phyloP scores from a whole-genome alignment of 768 basidiomycete genomes.

The Leccinellum albellum region DNA sequence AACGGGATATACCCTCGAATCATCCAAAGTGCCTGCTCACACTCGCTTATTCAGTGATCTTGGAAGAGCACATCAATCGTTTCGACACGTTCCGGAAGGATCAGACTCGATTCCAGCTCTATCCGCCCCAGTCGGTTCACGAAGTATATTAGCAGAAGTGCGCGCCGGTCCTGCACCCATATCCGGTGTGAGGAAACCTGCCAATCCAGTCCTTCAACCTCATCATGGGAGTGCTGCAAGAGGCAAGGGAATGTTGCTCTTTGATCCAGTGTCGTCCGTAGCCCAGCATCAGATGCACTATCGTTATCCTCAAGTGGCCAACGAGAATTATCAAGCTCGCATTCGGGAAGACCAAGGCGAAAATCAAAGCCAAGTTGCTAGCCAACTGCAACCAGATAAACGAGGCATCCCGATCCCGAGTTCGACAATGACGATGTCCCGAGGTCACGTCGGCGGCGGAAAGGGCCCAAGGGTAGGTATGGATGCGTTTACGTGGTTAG shows the following conservation, averaged over 20 bases:
- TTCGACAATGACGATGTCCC: conserved; percentile 42
- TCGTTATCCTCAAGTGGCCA: conserved; percentile 26
- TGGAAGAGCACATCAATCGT: conserved; percentile 40
- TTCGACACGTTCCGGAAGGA: conserved; percentile 51
- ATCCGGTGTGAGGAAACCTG: conserved; percentile 13
- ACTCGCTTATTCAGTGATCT: conserved; percentile 15
- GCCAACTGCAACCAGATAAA: conserved; percentile 12
- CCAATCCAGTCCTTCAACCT: conserved; percentile 31
- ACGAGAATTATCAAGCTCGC: conserved; percentile 11
- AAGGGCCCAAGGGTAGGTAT: conserved; percentile 59
- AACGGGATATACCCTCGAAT: conserved; percentile 42
- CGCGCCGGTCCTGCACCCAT: conserved; percentile 46
- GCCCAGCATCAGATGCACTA: conserved; percentile 28
- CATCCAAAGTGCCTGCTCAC: conserved; percentile 25
- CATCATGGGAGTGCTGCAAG: conserved; percentile 33
- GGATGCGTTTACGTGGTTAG: conserved; percentile 69
- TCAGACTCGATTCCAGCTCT: conserved; percentile 41
- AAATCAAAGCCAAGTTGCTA: not conserved
- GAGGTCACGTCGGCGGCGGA: conserved; percentile 43
- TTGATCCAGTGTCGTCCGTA: conserved; percentile 35
- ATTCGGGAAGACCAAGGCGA: conserved; percentile 15
- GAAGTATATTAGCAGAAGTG: conserved; percentile 68
- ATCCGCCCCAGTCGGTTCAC: conserved; percentile 65
- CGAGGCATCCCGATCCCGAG: conserved; percentile 21
- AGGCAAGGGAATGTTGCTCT: conserved; percentile 24